Evolutionary conservation across 768 basidiomycete genomes (phyloP).

Genomic region (Ramaria sp.): DNA sequence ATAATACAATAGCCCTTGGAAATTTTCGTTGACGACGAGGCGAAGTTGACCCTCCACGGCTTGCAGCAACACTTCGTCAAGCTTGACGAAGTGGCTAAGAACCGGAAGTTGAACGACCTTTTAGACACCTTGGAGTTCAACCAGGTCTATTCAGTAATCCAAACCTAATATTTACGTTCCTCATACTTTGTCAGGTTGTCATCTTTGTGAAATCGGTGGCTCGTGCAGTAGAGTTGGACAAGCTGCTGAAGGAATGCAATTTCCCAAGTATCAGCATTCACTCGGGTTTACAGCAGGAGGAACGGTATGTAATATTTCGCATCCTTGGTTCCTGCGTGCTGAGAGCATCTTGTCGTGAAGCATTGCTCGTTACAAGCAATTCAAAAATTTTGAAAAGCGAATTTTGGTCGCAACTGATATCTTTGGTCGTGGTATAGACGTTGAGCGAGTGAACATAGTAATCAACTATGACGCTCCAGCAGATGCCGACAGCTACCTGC

Average conservation of each 20-base stretch:
- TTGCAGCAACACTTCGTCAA: conserved; percentile 98
- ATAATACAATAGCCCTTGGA: conserved; percentile 69
- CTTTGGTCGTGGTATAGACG: conserved; percentile 98
- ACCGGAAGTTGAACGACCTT: conserved; percentile 92
- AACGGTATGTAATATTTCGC: conserved; percentile 54
- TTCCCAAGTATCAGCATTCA: conserved; percentile 98
- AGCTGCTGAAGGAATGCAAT: conserved; percentile 91
- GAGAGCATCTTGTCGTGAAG: conserved; percentile 27
- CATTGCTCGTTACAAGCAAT: conserved; percentile 91
- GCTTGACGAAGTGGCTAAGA: conserved; percentile 89
- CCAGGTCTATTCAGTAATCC: conserved; percentile 36
- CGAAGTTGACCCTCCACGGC: conserved; percentile 95
- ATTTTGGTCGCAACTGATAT: conserved; percentile 98
- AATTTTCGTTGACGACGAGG: conserved; percentile 99
- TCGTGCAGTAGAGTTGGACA: conserved; percentile 93
- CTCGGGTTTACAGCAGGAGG: conserved; percentile 88
- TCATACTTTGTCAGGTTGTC: conserved; percentile 59
- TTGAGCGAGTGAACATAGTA: conserved; percentile 98
- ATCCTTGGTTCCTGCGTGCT: neutral
- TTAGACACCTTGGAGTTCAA: conserved; percentile 97
- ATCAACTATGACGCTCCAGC: conserved; percentile 98
- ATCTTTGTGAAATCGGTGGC: conserved; percentile 99
- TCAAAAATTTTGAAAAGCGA: conserved; percentile 99
- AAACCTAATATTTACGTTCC: neutral
- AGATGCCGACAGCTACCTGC: conserved; percentile 96